These are phyloP conservation scores for Tylopilus sp. DNA, from an alignment of 768 basidiomycete genomes.

Conservation along the genomic window DNA sequence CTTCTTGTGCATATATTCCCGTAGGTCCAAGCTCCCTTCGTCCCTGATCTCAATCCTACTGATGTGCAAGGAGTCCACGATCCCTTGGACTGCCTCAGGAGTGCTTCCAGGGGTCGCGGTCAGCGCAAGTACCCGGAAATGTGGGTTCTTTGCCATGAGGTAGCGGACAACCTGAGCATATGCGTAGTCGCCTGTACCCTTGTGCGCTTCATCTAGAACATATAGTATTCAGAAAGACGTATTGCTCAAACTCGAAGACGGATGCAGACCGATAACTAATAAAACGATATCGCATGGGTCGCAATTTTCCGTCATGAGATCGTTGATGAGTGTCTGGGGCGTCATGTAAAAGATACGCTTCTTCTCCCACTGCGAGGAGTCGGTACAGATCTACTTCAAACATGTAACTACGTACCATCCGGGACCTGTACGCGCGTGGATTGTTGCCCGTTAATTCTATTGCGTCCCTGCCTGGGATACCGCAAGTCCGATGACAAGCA, in stretches of 20 bases:
- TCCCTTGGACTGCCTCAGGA: conserved; percentile 80
- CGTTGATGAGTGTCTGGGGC: conserved; percentile 91
- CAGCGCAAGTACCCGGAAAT: conserved; percentile 88
- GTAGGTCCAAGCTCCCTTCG: conserved; percentile 85
- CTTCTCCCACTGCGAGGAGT: conserved; percentile 58
- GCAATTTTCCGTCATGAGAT: conserved; percentile 67
- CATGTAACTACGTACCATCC: conserved; percentile 47
- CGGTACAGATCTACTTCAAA: background rate
- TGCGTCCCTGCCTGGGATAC: conserved; percentile 85
- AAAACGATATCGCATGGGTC: conserved; percentile 80
- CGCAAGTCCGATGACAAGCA: conserved; percentile 90
- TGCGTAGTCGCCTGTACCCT: conserved; percentile 89
- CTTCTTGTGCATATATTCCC: conserved; percentile 85
- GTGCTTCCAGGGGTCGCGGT: conserved; percentile 93
- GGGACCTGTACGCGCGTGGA: conserved; percentile 46
- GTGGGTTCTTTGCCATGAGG: conserved; percentile 91
- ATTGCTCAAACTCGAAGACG: background rate
- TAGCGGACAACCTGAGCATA: conserved; percentile 87
- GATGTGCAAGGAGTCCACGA: conserved; percentile 93
- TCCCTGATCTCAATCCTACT: conserved; percentile 93
- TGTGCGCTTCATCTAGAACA: conserved; percentile 85
- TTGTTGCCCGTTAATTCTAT: conserved; percentile 84
- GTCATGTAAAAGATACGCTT: conserved; percentile 95
- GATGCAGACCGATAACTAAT: conserved; percentile 72
- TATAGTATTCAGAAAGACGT: conserved; percentile 1